Base-by-base conservation (phyloP, 805 yeast genomes). In the Starmerella tilneyi region DNA sequence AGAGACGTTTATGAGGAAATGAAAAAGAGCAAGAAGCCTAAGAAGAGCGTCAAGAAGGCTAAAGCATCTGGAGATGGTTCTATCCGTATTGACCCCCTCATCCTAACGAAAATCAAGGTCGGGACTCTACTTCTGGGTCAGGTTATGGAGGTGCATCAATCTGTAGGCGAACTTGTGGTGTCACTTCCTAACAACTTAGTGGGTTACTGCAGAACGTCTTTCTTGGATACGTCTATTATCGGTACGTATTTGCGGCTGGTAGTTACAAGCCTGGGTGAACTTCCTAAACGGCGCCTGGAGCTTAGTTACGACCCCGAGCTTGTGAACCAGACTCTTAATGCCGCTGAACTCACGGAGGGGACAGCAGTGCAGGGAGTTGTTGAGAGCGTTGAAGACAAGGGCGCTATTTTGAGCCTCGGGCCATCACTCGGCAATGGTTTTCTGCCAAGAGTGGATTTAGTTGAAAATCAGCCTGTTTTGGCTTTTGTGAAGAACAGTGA, bases 211-310 rank as follows among this genome's bases (percentile, higher is more conserved):
- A 21, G 82, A 89, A 28, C 74, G 82, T 48, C 78, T 9, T 77
- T 75, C 50, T 61, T 86, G 30, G 74, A 83, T 0, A 57, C 65
- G 5, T 63, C 66, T 39, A 66, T 85, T 44, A 62, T 76, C 30
- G 97, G 97, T 9, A 89, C 83, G 61, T 89, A 92, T 85, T 66
- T 92, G 33, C 75, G 92, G 54, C 95, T 94, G 24, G 64, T 71
- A 35, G 88, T 88, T n/a, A 72, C 75, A 8, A 75, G 75, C 33
- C 69, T 76, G 17, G 60, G 70, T 17, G 66, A 48, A 17, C 46
- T 51, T 5, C 50, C 56, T 7, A 65, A 23, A 63, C 69, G n/a
- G 66, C 67, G 46, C 43, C 63, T 40, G 57, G 64, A 37, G 45
- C 56, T 46, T 65, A 70, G 83, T 9, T 69, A 83, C 34, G 92